Evolutionary conservation across 2,329 filamentous ascomycete species (phyloP), one percentile per base, ranked within the genome.

Genomic region (Pleoardoris graminearum): DNA sequence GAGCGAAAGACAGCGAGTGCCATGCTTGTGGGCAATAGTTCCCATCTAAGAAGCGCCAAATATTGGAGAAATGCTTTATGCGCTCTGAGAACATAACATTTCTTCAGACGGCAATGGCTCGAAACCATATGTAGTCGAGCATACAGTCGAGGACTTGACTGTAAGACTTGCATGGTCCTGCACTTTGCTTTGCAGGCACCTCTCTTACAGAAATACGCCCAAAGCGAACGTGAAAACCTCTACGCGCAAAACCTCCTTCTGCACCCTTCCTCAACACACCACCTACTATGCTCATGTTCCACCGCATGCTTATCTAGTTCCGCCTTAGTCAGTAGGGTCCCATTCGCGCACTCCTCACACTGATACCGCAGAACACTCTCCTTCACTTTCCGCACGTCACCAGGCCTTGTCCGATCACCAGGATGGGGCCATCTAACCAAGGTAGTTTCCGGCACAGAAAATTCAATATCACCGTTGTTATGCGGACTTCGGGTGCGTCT

Each of bases 241-340:
- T 50, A 53, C 8, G 45, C 54, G 41, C 68, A 70, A 30, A 70
- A 70, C 21, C 68, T 60, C 21, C 68, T 60, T 23, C 30, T 35
- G 42, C 68, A 70, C 2, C 33, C 43, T 7, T 32, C 32, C 1
- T 57, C 48, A 7, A 50, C 29, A 27, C 68, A 70, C 4, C 25
- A 49, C 12, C 36, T 48, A 32, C 51, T 58, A 50, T 71, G 67
- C 19, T 52, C 43, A 54, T 71, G 66, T 44, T 71, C 68, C 5
- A 58, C 39, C 3, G 48, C 36, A 47, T 70, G 68, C 30, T 51
- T 65, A 10, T 63, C 57, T 2, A 60, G 22, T 35, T 72, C 69
- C 2, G 35, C 49, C 16, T 55, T 59, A 0, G 69, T 69, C 44
- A 71, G 33, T n/a, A 67, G 41, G 8, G 57, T 59, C 7, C 55